These are phyloP conservation scores for Phalaenopsis aphrodite DNA, from an alignment of 106 monocot genomes.

Conservation along the genomic window DNA sequence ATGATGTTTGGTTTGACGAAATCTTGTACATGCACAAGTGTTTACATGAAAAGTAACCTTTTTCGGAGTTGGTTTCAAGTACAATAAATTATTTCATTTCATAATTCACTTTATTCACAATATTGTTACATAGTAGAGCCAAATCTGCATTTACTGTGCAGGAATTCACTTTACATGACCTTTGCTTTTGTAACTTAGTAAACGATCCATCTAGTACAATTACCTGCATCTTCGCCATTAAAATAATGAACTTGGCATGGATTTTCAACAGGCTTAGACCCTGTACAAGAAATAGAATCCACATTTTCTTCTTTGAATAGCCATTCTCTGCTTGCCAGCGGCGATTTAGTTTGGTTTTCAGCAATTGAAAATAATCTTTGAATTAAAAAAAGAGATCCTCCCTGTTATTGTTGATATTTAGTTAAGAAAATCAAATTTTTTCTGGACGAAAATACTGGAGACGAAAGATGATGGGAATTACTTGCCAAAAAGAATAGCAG, in stretches of 20 bases:
- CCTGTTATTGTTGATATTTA: slow-evolving; percentile 31
- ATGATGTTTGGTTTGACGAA: not conserved
- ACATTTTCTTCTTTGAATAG: slow-evolving; percentile 11
- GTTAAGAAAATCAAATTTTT: not conserved
- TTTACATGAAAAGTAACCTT: not conserved
- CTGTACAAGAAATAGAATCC: not conserved
- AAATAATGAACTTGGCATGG: not conserved
- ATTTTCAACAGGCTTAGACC: not conserved
- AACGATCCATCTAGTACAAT: not conserved
- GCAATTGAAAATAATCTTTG: slow-evolving; percentile 57
- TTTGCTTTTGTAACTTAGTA: not conserved
- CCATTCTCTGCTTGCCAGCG: not conserved
- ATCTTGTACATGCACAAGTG: not conserved
- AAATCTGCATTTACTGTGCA: not conserved
- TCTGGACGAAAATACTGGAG: not conserved
- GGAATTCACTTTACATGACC: not conserved
- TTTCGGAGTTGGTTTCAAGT: not conserved
- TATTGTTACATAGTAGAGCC: not conserved
- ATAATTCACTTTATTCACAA: not conserved
- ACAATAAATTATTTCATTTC: not conserved
- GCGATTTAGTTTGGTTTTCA: slow-evolving; percentile 30
- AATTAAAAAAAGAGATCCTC: slow-evolving; percentile 57
- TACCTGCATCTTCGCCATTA: slow-evolving; percentile 20
- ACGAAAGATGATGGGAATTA: slow-evolving; percentile 28
- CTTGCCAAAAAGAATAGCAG: slow-evolving; percentile 99